Percentiles rank a stretch among this genome's conserved stretches.
phyloP scores from a whole-genome alignment of 106 monocot species.

The Phalaenopsis equestris region DNA sequence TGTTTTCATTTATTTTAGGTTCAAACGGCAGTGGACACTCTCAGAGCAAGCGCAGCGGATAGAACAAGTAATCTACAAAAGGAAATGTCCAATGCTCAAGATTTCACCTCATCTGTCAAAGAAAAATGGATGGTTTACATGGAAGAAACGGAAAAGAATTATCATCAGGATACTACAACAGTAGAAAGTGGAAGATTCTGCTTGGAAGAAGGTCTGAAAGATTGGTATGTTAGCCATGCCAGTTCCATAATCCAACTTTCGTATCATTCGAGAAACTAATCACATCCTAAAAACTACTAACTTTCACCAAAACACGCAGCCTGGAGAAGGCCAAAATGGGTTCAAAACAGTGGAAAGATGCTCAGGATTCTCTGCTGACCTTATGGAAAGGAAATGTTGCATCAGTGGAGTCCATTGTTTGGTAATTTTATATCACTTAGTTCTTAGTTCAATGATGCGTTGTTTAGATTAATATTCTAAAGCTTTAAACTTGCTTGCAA shows the following conservation, averaged over 20 bases:
- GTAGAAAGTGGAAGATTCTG: slow-evolving; percentile 48
- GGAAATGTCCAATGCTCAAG: slow-evolving; percentile 63
- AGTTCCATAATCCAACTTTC: neutral
- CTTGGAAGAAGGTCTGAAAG: slow-evolving; percentile 59
- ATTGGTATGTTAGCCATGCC: slow-evolving; percentile 38
- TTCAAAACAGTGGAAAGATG: slow-evolving; percentile 69
- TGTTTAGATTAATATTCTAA: neutral
- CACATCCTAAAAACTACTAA: neutral
- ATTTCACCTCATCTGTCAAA: slow-evolving; percentile 62
- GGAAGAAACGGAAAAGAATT: slow-evolving; percentile 63
- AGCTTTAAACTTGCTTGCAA: neutral
- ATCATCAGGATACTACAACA: slow-evolving; percentile 51
- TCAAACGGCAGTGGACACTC: slow-evolving; percentile 67
- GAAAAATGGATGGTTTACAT: slow-evolving; percentile 59
- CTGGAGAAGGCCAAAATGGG: slow-evolving; percentile 61
- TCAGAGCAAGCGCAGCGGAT: slow-evolving; percentile 53
- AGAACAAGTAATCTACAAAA: slow-evolving; percentile 55
- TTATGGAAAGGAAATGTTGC: slow-evolving; percentile 55
- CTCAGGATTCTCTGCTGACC: slow-evolving; percentile 65
- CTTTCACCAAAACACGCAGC: slow-evolving; percentile 25
- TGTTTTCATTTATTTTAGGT: slow-evolving; percentile 34
- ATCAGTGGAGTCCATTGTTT: slow-evolving; percentile 67
- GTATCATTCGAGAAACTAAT: neutral
- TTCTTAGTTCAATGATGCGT: neutral
- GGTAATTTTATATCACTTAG: slow-evolving; percentile 22